These are phyloP conservation scores for Ichthyophthirius multifiliis DNA, from an alignment of 169 alveolate species.

Conservation along the genomic window DNA sequence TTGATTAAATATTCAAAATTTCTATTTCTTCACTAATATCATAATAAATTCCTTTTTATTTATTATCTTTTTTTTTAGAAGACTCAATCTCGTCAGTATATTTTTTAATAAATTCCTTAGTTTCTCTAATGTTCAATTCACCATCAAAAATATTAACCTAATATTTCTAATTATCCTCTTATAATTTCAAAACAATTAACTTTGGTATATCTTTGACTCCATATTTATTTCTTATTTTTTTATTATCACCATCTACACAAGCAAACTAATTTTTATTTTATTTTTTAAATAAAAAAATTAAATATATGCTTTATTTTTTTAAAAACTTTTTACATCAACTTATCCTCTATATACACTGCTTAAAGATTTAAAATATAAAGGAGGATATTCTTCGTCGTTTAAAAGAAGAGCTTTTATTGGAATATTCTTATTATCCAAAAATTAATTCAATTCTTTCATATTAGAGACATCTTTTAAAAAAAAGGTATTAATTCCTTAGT, in stretches of 20 bases:
- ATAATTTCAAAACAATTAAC: not conserved
- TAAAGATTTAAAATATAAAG: not conserved
- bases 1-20: not conserved
- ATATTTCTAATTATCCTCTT: not conserved
- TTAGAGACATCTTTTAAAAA: not conserved
- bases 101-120: not conserved
- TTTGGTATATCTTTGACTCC: not conserved
- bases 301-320: not conserved
- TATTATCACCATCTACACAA: not conserved
- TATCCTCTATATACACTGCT: not conserved
- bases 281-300: not conserved
- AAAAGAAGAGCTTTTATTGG: not conserved
- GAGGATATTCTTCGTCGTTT: not conserved
- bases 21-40: not conserved
- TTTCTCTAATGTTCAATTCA: not conserved
- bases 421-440: not conserved
- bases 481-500: not conserved
- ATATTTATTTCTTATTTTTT: not conserved
- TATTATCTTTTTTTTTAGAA: not conserved
- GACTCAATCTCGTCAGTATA: not conserved
- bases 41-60: not conserved
- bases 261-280: not conserved
- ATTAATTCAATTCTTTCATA: not conserved
- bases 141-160: not conserved
- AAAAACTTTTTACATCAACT: not conserved